Percentiles rank a stretch among this genome's conserved stretches.
Conservation (phyloP, 2,329 filamentous ascomycete genomes). For the Exserohilum rostratum region DNA sequence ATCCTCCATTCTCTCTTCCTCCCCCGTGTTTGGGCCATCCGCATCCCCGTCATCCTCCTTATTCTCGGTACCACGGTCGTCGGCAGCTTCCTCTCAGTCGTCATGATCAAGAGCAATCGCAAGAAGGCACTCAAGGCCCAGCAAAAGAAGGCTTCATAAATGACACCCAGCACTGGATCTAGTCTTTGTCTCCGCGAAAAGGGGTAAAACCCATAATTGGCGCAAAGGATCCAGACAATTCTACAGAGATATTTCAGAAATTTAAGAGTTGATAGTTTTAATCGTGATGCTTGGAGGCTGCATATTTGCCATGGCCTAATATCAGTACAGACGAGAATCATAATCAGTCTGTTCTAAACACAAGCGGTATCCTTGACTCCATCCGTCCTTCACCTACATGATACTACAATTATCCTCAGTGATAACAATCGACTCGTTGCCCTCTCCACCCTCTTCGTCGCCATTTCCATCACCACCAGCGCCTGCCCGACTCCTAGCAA, state of each 20-base stretch:
- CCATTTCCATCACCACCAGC: constrained; percentile 19
- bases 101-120: constrained; percentile 98
- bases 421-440: constrained; percentile 33
- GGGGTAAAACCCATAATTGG: neutral
- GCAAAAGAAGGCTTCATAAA: constrained; percentile 75
- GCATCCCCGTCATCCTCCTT: constrained; percentile 95
- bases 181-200: neutral
- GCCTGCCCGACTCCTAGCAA: constrained; percentile 31
- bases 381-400: constrained; percentile 23
- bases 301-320: neutral
- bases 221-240: neutral
- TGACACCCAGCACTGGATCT: neutral
- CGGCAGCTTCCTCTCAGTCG: constrained; percentile 91
- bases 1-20: constrained; percentile 94
- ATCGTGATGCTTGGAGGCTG: neutral
- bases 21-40: constrained; percentile 97
- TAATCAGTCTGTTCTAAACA: neutral
- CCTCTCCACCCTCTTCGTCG: constrained; percentile 30
- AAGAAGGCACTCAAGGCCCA: constrained; percentile 97
- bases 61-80: constrained; percentile 91
- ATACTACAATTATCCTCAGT: constrained; percentile 41
- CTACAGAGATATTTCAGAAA: neutral
- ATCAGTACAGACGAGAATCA: neutral
- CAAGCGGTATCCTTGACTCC: neutral
- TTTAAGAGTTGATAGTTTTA: neutral